phyloP scores from a whole-genome alignment of 164 flowering plant species.

The Aristolochia californica region DNA sequence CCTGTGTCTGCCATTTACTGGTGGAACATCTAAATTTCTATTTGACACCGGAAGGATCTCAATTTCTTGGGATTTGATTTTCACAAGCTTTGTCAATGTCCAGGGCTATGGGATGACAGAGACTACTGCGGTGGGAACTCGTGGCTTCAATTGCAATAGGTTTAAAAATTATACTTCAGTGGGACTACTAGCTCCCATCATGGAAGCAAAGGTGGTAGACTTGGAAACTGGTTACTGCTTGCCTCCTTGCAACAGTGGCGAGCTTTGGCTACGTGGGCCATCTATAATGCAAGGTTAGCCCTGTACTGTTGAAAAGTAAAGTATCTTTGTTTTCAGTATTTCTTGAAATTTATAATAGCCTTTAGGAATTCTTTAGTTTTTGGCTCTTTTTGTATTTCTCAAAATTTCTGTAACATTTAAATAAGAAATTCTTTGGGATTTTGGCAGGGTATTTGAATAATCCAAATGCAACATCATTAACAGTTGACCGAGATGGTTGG shows the following conservation, averaged over 20 bases:
- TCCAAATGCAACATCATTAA: constrained; percentile 31
- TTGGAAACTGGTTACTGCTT: constrained; percentile 30
- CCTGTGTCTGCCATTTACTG: no score
- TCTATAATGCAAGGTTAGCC: constrained; percentile 64
- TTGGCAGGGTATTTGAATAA: constrained; percentile 64
- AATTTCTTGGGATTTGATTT: background rate
- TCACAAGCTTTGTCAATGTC: background rate
- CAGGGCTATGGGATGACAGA: constrained; percentile 96
- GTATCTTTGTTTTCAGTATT: background rate
- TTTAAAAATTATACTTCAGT: constrained; percentile 43
- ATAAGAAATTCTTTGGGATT: background rate
- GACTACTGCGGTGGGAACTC: constrained; percentile 73
- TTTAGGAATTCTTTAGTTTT: background rate
- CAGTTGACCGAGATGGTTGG: constrained; percentile 67
- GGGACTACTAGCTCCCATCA: constrained; percentile 70
- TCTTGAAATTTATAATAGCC: background rate
- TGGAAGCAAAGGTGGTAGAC: constrained; percentile 68
- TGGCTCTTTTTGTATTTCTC: background rate
- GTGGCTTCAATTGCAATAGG: constrained; percentile 47
- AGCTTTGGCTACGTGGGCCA: constrained; percentile 66
- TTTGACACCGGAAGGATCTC: no score
- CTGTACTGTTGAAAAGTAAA: no score
- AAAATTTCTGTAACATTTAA: no score
- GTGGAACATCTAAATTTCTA: no score
- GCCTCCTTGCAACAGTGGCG: constrained; percentile 65